Evolutionary conservation across 805 yeast genomes (phyloP).

Genomic region (Wickerhamomyces rabaulensis): DNA sequence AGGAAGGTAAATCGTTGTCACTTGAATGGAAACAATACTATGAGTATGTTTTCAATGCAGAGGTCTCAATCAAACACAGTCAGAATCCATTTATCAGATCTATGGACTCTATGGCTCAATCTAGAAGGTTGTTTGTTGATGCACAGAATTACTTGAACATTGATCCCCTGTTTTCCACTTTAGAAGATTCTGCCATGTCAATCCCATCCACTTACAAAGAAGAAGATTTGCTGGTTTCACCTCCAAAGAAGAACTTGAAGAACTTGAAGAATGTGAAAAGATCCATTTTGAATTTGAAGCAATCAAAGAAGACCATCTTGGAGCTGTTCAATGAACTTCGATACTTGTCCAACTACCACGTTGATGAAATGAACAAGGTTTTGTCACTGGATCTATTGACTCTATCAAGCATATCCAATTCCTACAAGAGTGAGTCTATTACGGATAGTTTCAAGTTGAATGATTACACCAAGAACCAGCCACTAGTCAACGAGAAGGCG

Average conservation of each 20-base stretch:
- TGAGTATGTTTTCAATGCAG: slow-evolving; percentile 19
- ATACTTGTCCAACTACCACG: slow-evolving; percentile 23
- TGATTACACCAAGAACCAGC: slow-evolving; percentile 23
- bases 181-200: slow-evolving; percentile 46
- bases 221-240: neutral
- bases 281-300: slow-evolving; percentile 17
- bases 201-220: slow-evolving; percentile 31
- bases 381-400: slow-evolving; percentile 21
- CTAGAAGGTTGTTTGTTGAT: slow-evolving; percentile 25
- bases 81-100: slow-evolving; percentile 18
- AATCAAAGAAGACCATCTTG: slow-evolving; percentile 17
- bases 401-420: slow-evolving; percentile 21
- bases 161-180: slow-evolving; percentile 45
- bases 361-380: slow-evolving; percentile 21
- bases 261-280: slow-evolving; percentile 19
- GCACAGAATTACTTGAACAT: slow-evolving; percentile 28
- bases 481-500: slow-evolving; percentile 22
- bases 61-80: slow-evolving; percentile 10
- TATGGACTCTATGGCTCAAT: slow-evolving; percentile 25
- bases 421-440: slow-evolving; percentile 13
- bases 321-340: slow-evolving; percentile 13
- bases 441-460: slow-evolving; percentile 20
- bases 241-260: slow-evolving; percentile 14
- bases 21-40: slow-evolving; percentile 16
- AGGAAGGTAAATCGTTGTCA: slow-evolving; percentile 14